phyloP scores from a whole-genome alignment of 2,329 filamentous ascomycete species.

The Didymella glomerata region DNA sequence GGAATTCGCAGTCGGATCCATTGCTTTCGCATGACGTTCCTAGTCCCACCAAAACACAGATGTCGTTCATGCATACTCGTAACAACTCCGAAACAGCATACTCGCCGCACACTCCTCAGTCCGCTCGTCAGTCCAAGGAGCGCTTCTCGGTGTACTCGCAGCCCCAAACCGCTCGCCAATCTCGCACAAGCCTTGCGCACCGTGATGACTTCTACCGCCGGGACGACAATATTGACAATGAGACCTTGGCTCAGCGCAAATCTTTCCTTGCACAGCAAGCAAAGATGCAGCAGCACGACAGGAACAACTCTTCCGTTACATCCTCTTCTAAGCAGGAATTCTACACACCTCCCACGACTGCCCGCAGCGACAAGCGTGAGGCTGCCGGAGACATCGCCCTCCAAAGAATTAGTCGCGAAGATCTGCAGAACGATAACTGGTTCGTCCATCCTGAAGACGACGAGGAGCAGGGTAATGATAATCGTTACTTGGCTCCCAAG shows the following conservation, averaged over 20 bases:
- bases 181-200: conserved; percentile 49
- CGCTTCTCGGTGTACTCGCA: conserved; percentile 55
- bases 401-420: conserved; percentile 42
- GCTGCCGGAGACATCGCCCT: conserved; percentile 41
- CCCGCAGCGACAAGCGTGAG: conserved; percentile 25
- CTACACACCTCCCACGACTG: conserved; percentile 40
- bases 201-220: conserved; percentile 42
- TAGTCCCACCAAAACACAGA: conserved; percentile 54
- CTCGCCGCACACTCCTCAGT: conserved; percentile 59
- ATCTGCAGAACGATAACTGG: conserved; percentile 58
- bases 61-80: conserved; percentile 85
- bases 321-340: conserved; percentile 43
- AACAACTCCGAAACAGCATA: conserved; percentile 67
- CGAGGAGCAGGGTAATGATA: conserved; percentile 24
- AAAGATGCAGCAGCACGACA: conserved; percentile 44
- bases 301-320: conserved; percentile 39
- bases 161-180: conserved; percentile 47
- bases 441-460: conserved; percentile 49
- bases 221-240: conserved; percentile 37
- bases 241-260: conserved; percentile 47
- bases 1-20: conserved; percentile 41
- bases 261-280: conserved; percentile 46
- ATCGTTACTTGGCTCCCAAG: conserved; percentile 27
- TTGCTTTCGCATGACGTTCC: conserved; percentile 42
- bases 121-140: conserved; percentile 64